These are phyloP conservation scores for Aspergillus fischeri DNA, from an alignment of 2,329 filamentous ascomycete genomes.

Conservation along the genomic window DNA sequence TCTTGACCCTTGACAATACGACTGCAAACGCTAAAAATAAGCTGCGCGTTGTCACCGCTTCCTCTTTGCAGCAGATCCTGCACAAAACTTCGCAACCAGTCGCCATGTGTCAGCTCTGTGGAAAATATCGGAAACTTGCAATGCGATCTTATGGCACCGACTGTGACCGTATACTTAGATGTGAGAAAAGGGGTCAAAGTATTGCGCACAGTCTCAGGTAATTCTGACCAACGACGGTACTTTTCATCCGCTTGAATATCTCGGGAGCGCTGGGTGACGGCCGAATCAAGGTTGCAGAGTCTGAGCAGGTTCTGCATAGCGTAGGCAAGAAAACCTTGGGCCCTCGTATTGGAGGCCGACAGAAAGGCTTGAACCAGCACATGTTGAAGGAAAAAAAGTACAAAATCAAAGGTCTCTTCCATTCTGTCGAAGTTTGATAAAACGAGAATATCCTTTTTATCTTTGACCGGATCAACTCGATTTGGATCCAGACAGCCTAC, in stretches of 20 bases:
- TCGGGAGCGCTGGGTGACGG: slow-evolving; percentile 48
- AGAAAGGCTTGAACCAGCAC: slow-evolving; percentile 88
- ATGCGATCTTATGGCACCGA: slow-evolving; percentile 51
- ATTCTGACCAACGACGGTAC: slow-evolving; percentile 69
- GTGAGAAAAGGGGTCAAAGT: slow-evolving; percentile 83
- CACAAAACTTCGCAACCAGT: slow-evolving; percentile 78
- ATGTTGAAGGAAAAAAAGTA: slow-evolving; percentile 77
- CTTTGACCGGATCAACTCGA: slow-evolving; percentile 72
- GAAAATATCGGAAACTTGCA: slow-evolving; percentile 76
- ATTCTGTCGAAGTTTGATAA: slow-evolving; percentile 77
- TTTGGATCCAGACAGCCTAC: slow-evolving; percentile 92
- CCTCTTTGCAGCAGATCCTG: slow-evolving; percentile 77
- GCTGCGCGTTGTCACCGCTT: slow-evolving; percentile 67
- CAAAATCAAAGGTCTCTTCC: slow-evolving; percentile 79
- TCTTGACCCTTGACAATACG: slow-evolving; percentile 84
- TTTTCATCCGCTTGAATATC: slow-evolving; percentile 56
- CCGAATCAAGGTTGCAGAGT: slow-evolving; percentile 67
- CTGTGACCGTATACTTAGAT: slow-evolving; percentile 73
- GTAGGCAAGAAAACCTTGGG: slow-evolving; percentile 89
- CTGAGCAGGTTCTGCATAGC: slow-evolving; percentile 89
- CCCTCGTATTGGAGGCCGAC: slow-evolving; percentile 78
- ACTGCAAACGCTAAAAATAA: slow-evolving; percentile 76
- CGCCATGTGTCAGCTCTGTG: slow-evolving; percentile 63
- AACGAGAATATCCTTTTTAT: slow-evolving; percentile 79
- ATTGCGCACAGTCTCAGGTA: slow-evolving; percentile 74